Evolutionary conservation across 2,329 filamentous ascomycete species (phyloP), one percentile per base, ranked within the genome.

Genomic region (Ophiostoma piceae): DNA sequence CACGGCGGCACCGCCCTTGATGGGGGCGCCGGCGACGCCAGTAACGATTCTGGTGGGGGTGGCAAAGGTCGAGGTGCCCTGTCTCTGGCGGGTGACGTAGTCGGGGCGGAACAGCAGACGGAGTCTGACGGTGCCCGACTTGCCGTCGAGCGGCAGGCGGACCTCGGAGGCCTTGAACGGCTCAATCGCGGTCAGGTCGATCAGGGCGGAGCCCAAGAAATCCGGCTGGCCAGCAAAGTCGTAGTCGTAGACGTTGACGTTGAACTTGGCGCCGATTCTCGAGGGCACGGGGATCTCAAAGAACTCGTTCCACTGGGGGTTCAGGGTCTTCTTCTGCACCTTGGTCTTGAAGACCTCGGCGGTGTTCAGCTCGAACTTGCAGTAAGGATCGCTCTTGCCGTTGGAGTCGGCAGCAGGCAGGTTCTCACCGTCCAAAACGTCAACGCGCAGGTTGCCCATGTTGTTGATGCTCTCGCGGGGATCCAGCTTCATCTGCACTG

Each of bases 381-480:
- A 96, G 83, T 94, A 99, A 4, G 95, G 95, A 77, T 99, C 95
- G 75, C 93, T 97, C 85, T 91, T 98, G 74, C 95, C 95, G 77
- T 99, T 99, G 43, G 93, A 89, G 77, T 99, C 95, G 37, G 94
- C 94, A 1, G 95, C 89, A 8, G 95, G 95, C n/a, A 99, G 86
- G 71, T 97, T 90, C 9, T 87, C 82, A 22, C 90, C 95, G 78
- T 97, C 93, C 51, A 98, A 82, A 22, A 99, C 86, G 76, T 98
- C 93, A n/a, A 99, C 92, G 26, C 94, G 91, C 29, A 99, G 88
- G 71, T 89, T 94, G 71, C 95, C 95, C 88, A 97, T 96, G 80
- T 99, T 99, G 86, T 97, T 98, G 84, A 99, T 97, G 76, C 93
- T 97, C 80, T 99, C 95, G 75, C 89, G 92, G 0, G 95, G 91